Percentiles rank a stretch among this genome's conserved stretches.
These are phyloP conservation scores for Aegilops speltoides DNA, from an alignment of 176 grass and related monocot species.

Conservation along the genomic window DNA sequence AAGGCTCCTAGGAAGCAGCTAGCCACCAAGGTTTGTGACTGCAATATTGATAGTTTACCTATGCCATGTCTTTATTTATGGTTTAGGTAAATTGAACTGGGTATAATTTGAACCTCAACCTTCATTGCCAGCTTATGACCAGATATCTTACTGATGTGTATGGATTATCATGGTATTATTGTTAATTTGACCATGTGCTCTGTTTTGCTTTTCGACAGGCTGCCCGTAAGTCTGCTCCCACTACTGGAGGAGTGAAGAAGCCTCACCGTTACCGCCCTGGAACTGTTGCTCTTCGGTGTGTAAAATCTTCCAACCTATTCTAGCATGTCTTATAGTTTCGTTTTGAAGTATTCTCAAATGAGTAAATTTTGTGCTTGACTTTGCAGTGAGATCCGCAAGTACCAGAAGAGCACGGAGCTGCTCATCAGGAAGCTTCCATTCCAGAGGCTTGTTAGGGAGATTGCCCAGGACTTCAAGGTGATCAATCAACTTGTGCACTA, in stretches of 20 bases:
- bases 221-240: slow-evolving; percentile 66
- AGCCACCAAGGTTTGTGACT: slow-evolving; percentile 57
- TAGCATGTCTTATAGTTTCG: background rate
- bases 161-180: background rate
- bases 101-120: background rate
- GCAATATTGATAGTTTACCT: background rate
- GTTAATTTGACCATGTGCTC: background rate
- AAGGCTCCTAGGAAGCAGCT: slow-evolving; percentile 68
- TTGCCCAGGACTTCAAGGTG: slow-evolving; percentile 73
- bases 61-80: background rate
- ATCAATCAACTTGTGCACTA: background rate
- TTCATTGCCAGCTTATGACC: background rate
- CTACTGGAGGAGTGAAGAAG: slow-evolving; percentile 76
- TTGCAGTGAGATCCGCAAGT: slow-evolving; percentile 66
- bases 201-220: slow-evolving; percentile 35
- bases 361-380: background rate
- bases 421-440: slow-evolving; percentile 71
- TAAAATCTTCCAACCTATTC: background rate
- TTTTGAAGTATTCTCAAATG: background rate
- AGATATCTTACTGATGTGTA: background rate
- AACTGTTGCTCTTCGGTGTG: slow-evolving; percentile 63
- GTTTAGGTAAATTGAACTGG: background rate
- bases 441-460: slow-evolving; percentile 84
- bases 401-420: slow-evolving; percentile 66
- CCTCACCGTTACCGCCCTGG: slow-evolving; percentile 73